These are phyloP conservation scores for Macrolepiota fuliginosa DNA, from an alignment of 768 basidiomycete species.

Conservation along the genomic window DNA sequence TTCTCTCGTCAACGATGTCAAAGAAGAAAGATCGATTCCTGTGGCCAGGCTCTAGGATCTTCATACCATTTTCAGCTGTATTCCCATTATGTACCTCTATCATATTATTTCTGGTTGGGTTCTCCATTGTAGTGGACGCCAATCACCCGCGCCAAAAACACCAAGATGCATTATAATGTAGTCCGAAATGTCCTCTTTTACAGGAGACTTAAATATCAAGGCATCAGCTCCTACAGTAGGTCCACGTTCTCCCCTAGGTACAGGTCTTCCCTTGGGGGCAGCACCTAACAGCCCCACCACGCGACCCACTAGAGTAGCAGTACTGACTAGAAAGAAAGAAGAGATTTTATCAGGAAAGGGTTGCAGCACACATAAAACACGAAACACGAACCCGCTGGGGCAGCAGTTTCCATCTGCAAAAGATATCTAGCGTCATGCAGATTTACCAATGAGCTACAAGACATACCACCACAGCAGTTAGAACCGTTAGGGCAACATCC, in stretches of 20 bases:
- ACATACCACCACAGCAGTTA: slow-evolving; percentile 11
- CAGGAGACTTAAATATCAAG: background rate
- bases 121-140: background rate
- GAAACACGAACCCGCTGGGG: background rate
- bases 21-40: slow-evolving; percentile 48
- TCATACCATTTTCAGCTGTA: background rate
- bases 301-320: background rate
- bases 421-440: background rate
- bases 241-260: background rate
- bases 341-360: background rate
- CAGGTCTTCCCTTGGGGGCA: background rate
- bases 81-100: background rate
- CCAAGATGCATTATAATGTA: background rate
- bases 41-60: slow-evolving; percentile 9
- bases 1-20: slow-evolving; percentile 74
- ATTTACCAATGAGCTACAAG: background rate
- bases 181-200: background rate
- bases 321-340: background rate
- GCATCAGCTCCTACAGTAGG: background rate
- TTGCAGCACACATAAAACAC: background rate
- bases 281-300: background rate
- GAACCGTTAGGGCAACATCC: slow-evolving; percentile 9
- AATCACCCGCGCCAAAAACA: background rate
- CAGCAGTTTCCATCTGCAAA: background rate
- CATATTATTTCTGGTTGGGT: background rate